phyloP scores from a whole-genome alignment of 352 stramenopile genomes.

The Phytopythium chamaehyphon region DNA sequence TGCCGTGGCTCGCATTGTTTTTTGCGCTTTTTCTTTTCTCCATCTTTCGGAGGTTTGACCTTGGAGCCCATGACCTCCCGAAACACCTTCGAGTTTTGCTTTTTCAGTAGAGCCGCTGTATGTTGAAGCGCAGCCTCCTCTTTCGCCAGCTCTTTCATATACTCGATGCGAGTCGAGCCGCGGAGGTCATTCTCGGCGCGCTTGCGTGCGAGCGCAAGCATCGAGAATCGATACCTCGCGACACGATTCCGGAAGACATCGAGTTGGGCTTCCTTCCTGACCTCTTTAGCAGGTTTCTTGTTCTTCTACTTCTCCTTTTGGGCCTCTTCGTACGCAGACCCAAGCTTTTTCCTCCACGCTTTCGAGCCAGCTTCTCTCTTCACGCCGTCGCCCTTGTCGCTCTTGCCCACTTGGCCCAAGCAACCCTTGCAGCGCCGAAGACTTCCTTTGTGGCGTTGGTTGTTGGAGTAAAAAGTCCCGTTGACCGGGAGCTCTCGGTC shows the following conservation, averaged over 20 bases:
- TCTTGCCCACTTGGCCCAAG: constrained; percentile 1
- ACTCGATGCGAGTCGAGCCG: constrained; percentile 16
- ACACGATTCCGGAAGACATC: constrained; percentile 21
- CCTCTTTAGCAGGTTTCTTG: background rate
- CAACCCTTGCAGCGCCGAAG: constrained; percentile 3
- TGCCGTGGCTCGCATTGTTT: background rate
- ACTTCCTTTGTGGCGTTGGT: background rate
- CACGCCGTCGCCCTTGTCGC: too few species aligned
- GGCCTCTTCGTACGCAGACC: too few species aligned
- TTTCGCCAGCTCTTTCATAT: constrained; percentile 23
- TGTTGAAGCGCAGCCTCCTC: constrained; percentile 17
- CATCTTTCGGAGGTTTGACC: constrained; percentile 14
- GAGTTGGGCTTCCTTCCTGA: too few species aligned
- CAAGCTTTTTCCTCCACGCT: background rate
- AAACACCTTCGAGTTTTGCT: constrained; percentile 9
- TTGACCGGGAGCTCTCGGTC: background rate
- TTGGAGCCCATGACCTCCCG: constrained; percentile 15
- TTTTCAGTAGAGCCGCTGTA: constrained; percentile 13
- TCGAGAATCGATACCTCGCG: constrained; percentile 17
- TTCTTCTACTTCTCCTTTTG: constrained; percentile 4
- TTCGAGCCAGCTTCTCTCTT: background rate
- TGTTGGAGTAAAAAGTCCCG: background rate
- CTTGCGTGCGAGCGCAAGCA: constrained; percentile 15
- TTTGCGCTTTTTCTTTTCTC: constrained; percentile 9
- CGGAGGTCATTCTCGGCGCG: constrained; percentile 16